Conservation (phyloP, 768 basidiomycete species). For the Scleroderma citrinum region DNA sequence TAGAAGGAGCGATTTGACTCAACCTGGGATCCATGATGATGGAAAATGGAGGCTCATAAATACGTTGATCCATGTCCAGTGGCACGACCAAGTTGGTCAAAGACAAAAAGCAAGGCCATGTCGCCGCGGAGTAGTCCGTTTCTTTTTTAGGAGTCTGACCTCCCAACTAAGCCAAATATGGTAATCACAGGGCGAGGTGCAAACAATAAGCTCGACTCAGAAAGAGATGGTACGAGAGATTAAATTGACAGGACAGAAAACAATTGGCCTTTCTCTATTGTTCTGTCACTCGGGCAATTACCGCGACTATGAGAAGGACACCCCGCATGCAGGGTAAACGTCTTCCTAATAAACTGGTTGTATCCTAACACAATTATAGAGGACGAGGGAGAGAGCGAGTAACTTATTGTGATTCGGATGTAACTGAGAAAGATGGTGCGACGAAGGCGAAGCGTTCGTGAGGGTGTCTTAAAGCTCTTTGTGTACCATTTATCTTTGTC, state of each 20-base stretch:
- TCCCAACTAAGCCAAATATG: background rate
- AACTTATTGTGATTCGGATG: too few species aligned
- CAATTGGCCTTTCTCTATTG: slow-evolving; percentile 16
- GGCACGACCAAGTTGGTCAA: slow-evolving; percentile 17
- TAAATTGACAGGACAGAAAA: slow-evolving; percentile 2
- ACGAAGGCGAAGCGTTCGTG: too few species aligned
- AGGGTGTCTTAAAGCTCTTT: too few species aligned
- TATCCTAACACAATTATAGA: too few species aligned
- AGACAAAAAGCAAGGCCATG: slow-evolving; percentile 22
- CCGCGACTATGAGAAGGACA: too few species aligned
- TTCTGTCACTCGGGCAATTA: background rate
- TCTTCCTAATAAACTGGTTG: too few species aligned
- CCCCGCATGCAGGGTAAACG: too few species aligned
- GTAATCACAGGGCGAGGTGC: slow-evolving; percentile 2
- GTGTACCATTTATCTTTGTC: too few species aligned
- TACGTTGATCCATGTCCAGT: slow-evolving; percentile 8
- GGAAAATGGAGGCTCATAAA: slow-evolving; percentile 14
- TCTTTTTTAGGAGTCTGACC: background rate
- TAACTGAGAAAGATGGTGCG: too few species aligned
- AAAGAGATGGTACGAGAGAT: slow-evolving; percentile 12
- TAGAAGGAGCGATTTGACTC: slow-evolving; percentile 7
- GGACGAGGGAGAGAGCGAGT: too few species aligned
- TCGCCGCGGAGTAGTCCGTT: background rate
- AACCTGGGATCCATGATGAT: background rate
- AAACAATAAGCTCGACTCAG: slow-evolving; percentile 24